Percentiles rank a stretch among this genome's conserved stretches.
Evolutionary conservation across 73 alveolate species (phyloP).

Genomic region (Halteria grandinella): DNA sequence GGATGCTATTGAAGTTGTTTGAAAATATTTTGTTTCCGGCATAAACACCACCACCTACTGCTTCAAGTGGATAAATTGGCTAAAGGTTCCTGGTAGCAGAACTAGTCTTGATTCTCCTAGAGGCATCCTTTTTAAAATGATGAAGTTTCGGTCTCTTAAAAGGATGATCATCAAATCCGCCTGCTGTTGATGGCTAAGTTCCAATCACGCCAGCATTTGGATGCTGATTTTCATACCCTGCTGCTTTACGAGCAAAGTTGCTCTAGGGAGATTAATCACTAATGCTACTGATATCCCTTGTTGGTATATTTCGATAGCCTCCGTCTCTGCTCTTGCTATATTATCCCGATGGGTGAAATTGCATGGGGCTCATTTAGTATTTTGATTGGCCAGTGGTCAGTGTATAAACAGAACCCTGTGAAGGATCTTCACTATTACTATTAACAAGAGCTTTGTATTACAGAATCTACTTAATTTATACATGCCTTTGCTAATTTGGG

Average conservation of each 20-base stretch:
- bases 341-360: not conserved
- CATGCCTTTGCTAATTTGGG: not conserved
- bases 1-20: too few species aligned
- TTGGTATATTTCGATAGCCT: slow-evolving; percentile 41
- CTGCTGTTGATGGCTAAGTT: too few species aligned
- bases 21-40: too few species aligned
- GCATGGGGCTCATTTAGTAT: not conserved
- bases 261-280: slow-evolving; percentile 41
- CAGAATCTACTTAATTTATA: too few species aligned
- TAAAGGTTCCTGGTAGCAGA: slow-evolving; percentile 39
- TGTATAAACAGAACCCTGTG: not conserved
- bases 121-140: slow-evolving; percentile 22
- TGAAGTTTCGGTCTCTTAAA: slow-evolving; percentile 49
- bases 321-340: slow-evolving; percentile 40
- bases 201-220: too few species aligned
- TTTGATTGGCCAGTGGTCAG: not conserved
- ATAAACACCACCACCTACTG: too few species aligned
- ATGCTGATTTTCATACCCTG: not conserved
- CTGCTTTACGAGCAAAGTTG: not conserved
- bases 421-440: slow-evolving; percentile 3
- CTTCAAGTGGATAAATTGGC: slow-evolving; percentile 25
- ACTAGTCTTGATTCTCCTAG: slow-evolving; percentile 44
- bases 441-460: slow-evolving; percentile 16
- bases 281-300: slow-evolving; percentile 20
- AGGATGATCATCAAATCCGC: too few species aligned